Percentiles rank a stretch among this genome's conserved stretches.
These are phyloP conservation scores for Blepharisma stoltei DNA, from an alignment of 73 alveolate species.

Conservation along the genomic window DNA sequence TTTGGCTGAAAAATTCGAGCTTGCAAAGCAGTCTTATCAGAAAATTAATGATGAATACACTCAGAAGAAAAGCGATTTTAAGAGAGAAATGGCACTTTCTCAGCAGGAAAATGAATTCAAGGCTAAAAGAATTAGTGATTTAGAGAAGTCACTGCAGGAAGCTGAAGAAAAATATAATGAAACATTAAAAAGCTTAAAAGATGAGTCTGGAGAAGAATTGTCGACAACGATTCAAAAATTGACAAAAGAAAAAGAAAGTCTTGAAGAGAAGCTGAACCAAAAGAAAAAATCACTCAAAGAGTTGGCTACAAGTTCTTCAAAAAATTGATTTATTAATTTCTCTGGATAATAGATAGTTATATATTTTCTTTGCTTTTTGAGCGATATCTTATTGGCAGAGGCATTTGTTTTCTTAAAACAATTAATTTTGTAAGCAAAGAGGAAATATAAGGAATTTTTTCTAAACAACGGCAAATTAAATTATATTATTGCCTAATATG, in stretches of 20 bases:
- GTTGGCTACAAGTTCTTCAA: not conserved
- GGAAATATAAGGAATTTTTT: too few relatives aligned
- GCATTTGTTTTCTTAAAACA: too few relatives aligned
- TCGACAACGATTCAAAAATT: not conserved
- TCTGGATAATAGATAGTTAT: too few relatives aligned
- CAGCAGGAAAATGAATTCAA: constrained; percentile 27
- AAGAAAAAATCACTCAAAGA: not conserved
- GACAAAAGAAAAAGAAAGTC: not conserved
- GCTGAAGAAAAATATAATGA: constrained; percentile 24
- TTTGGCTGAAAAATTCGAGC: not conserved
- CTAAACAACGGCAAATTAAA: too few relatives aligned
- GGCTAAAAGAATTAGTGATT: not conserved
- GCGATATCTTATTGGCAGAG: too few relatives aligned
- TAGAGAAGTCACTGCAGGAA: not conserved
- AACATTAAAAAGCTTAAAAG: constrained; percentile 12
- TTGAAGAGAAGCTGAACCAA: constrained; percentile 6
- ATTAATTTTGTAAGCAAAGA: too few relatives aligned
- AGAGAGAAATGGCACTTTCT: constrained; percentile 12
- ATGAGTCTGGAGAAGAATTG: constrained; percentile 14
- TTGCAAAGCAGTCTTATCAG: not conserved
- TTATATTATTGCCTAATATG: too few relatives aligned
- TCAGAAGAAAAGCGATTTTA: not conserved
- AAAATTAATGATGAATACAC: not conserved
- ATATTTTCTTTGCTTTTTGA: too few relatives aligned
- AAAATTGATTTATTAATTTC: too few relatives aligned